phyloP scores from a whole-genome alignment of 108 stramenopile species.

The Discostella stelligeroides region DNA sequence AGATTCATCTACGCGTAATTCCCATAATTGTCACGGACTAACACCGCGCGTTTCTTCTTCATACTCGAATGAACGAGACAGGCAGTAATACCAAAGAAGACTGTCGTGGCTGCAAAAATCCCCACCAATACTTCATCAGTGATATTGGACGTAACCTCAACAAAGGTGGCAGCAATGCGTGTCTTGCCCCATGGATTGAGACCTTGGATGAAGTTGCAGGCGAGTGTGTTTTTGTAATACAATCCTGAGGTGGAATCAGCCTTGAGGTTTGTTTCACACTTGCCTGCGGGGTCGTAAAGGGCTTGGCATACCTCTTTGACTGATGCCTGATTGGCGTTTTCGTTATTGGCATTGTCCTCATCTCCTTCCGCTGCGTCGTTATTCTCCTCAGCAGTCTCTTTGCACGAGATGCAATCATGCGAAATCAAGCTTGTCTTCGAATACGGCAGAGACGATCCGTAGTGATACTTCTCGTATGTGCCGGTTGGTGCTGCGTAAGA shows the following conservation, averaged over 20 bases:
- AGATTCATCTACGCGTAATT: no score
- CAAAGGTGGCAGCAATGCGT: constrained; percentile 3
- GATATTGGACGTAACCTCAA: not conserved
- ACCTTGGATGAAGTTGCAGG: constrained; percentile 26
- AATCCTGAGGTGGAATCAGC: not conserved
- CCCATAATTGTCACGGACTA: no score
- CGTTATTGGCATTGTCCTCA: not conserved
- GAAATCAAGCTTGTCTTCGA: constrained; percentile 1
- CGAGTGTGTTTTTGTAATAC: constrained; percentile 11
- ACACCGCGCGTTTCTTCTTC: no score
- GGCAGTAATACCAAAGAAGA: not conserved
- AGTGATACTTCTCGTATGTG: constrained; percentile 46
- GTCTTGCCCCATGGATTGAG: constrained; percentile 15
- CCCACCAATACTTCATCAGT: not conserved
- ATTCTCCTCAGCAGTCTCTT: not conserved
- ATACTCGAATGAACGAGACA: not conserved
- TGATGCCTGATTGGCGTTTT: constrained; percentile 5
- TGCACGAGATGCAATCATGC: constrained; percentile 15
- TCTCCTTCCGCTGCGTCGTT: constrained; percentile 10
- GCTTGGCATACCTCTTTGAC: constrained; percentile 10
- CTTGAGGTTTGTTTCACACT: constrained; percentile 19
- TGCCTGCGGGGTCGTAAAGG: constrained; percentile 22
- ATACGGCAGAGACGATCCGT: constrained; percentile 12
- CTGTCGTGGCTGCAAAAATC: constrained; percentile 4
- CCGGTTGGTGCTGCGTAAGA: constrained; percentile 50